A percentile compares a stretch with the other conserved stretches of the same genome.
Evolutionary conservation across 768 basidiomycete species (phyloP).

Genomic region (Thelephora ganbajun): DNA sequence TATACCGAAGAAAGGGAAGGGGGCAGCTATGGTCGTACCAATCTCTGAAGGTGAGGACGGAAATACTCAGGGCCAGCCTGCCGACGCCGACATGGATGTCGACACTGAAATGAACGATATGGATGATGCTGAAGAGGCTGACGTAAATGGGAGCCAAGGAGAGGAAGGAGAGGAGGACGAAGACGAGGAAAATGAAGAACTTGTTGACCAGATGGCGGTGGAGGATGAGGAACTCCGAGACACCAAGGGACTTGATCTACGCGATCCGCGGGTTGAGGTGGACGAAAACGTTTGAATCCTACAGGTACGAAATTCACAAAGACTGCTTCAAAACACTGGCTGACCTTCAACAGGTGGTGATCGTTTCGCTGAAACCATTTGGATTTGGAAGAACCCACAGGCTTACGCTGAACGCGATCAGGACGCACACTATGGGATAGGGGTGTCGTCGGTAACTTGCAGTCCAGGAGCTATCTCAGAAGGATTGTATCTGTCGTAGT

Average conservation of each 20-base stretch:
- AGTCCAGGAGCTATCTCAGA: no score
- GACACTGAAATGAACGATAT: slow-evolving; percentile 14
- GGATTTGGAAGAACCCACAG: no score
- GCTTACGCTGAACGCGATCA: no score
- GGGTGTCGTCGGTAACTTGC: no score
- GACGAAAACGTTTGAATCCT: no score
- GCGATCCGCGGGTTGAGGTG: not conserved
- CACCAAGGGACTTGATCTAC: slow-evolving; percentile 22
- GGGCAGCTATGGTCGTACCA: slow-evolving; percentile 3
- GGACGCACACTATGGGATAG: no score
- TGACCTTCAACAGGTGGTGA: no score
- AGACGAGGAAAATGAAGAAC: slow-evolving; percentile 23
- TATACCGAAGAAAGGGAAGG: slow-evolving; percentile 24
- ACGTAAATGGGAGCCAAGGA: slow-evolving; percentile 21
- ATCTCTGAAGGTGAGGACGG: slow-evolving; percentile 4
- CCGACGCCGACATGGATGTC: slow-evolving; percentile 8
- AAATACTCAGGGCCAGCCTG: slow-evolving; percentile 9
- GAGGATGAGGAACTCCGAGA: slow-evolving; percentile 28
- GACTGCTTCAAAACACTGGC: no score
- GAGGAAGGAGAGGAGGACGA: slow-evolving; percentile 19
- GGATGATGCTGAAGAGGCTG: slow-evolving; percentile 15
- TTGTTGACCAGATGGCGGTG: slow-evolving; percentile 29
- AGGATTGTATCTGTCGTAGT: no score
- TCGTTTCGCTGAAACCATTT: no score
- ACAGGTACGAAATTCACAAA: no score